Evolutionary conservation across 2,329 filamentous ascomycete genomes (phyloP), one percentile per base, ranked within the genome.

Genomic region (Stemphylium beticola): DNA sequence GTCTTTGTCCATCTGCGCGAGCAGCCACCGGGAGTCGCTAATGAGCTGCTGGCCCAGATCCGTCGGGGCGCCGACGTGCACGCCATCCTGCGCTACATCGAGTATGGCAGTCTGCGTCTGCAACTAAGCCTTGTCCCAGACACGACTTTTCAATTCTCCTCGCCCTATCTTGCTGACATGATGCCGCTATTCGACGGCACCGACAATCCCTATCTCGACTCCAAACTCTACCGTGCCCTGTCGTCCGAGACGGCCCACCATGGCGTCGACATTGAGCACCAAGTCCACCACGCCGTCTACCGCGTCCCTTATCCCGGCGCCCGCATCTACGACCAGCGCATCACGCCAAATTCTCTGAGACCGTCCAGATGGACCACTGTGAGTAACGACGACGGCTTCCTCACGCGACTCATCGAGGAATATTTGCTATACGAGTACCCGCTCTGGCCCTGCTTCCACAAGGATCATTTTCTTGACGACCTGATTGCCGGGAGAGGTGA

Each of bases 391-490:
- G 47, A 62, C 26, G 33, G 39, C n/a, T 48, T 62, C 9, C 24
- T 57, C 36, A 33, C 40, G 11, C 14, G 32, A 24, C 57, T 57
- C n/a, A 37, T 62, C n/a, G 36, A 57, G 22, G 11, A 12, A 2
- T 62, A 60, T 15, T 57, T 62, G 17, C 22, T 52, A 4, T 50
- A 54, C 22, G 53, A 60, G 31, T 60, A 41, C 20, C 49, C 43
- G 2, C 48, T 40, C 11, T 57, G 29, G 24, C 32, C 47, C 4
- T 51, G 41, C 26, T 57, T 62, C 31, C 58, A 62, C 15, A 61
- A 57, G 34, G 57, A 62, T 17, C 15, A 44, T n/a, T 55, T 62
- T 24, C 47, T 62, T 12, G 50, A 52, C 4, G 59, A 60, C 29
- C 49, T 62, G 41, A 18, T 44, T 11, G n/a, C 53, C 17, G 47